Evolutionary conservation across 2,329 filamentous ascomycete species (phyloP).

Genomic region (Tolypocladium tropicale): DNA sequence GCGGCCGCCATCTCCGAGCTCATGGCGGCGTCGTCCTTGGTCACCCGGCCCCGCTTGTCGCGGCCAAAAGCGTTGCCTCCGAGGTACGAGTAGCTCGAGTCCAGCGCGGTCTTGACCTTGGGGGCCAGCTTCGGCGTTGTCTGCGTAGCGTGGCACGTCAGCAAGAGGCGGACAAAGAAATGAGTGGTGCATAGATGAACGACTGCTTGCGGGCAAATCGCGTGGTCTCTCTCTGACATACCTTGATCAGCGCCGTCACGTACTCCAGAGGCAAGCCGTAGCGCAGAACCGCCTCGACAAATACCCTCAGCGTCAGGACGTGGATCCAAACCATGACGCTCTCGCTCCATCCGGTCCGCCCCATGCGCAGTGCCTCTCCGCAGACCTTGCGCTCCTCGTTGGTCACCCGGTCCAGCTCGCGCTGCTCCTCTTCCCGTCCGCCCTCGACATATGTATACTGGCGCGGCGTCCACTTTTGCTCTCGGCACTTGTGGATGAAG

Average conservation of each 20-base stretch:
- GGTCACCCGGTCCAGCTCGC: constrained; percentile 71
- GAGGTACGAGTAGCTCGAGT: constrained; percentile 79
- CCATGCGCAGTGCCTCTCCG: constrained; percentile 81
- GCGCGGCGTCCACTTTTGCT: constrained; percentile 88
- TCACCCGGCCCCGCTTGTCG: constrained; percentile 87
- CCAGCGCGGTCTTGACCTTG: constrained; percentile 70
- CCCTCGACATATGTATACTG: constrained; percentile 92
- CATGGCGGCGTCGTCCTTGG: constrained; percentile 75
- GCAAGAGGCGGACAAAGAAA: neutral
- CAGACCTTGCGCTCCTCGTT: constrained; percentile 86
- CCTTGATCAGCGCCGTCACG: constrained; percentile 74
- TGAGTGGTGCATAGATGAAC: constrained; percentile 7
- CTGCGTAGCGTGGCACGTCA: constrained; percentile 30
- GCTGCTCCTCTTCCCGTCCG: constrained; percentile 78
- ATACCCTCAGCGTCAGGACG: constrained; percentile 80
- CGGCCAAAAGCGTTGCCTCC: constrained; percentile 88
- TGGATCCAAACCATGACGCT: constrained; percentile 95
- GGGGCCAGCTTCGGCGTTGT: constrained; percentile 72
- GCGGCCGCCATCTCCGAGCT: constrained; percentile 77
- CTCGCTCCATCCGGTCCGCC: constrained; percentile 89
- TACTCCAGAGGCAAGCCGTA: constrained; percentile 91
- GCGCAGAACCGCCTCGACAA: constrained; percentile 94
- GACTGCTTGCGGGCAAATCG: neutral
- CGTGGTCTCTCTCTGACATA: constrained; percentile 29
- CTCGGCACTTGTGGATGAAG: constrained; percentile 84